phyloP scores from a whole-genome alignment of 495 filamentous ascomycete species.

The Cercophora newfieldiana region DNA sequence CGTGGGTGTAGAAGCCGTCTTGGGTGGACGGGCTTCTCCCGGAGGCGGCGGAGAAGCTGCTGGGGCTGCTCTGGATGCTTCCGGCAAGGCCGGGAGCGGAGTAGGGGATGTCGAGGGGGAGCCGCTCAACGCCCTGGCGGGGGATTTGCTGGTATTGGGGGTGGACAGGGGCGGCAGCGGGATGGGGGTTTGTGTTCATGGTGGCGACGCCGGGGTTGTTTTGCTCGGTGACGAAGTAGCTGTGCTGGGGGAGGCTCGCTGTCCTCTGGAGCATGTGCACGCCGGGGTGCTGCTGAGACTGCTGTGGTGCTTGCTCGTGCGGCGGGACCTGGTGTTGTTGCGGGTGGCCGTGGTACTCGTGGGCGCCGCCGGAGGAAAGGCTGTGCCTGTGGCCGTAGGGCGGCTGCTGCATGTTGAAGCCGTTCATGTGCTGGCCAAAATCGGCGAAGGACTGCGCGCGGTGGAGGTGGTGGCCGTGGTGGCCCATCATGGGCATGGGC shows the following conservation, averaged over 20 bases:
- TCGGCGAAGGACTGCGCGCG: constrained; percentile 46
- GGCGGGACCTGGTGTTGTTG: constrained; percentile 18
- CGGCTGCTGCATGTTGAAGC: constrained; percentile 40
- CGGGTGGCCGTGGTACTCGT: constrained; percentile 39
- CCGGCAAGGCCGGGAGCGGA: constrained; percentile 35
- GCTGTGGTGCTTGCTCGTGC: constrained; percentile 29
- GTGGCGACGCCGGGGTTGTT: constrained; percentile 54
- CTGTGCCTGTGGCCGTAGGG: constrained; percentile 47
- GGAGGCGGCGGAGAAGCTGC: constrained; percentile 49
- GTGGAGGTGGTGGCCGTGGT: constrained; percentile 38
- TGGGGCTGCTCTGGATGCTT: constrained; percentile 51
- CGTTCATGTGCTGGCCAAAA: constrained; percentile 46
- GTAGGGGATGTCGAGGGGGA: constrained; percentile 46
- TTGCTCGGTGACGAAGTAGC: constrained; percentile 52
- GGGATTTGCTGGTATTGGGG: constrained; percentile 48
- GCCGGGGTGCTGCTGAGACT: constrained; percentile 27
- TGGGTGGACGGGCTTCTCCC: constrained; percentile 45
- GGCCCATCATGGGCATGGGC: constrained; percentile 27
- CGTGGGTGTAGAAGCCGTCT: constrained; percentile 49
- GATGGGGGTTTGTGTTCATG: constrained; percentile 50
- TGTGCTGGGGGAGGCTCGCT: constrained; percentile 43
- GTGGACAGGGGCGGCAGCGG: constrained; percentile 21
- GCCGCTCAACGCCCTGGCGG: constrained; percentile 43
- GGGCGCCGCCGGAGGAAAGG: constrained; percentile 39
- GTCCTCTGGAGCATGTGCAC: constrained; percentile 42